These are phyloP conservation scores for Diospyros lotus DNA, from an alignment of 148 eudicot species.

Conservation along the genomic window DNA sequence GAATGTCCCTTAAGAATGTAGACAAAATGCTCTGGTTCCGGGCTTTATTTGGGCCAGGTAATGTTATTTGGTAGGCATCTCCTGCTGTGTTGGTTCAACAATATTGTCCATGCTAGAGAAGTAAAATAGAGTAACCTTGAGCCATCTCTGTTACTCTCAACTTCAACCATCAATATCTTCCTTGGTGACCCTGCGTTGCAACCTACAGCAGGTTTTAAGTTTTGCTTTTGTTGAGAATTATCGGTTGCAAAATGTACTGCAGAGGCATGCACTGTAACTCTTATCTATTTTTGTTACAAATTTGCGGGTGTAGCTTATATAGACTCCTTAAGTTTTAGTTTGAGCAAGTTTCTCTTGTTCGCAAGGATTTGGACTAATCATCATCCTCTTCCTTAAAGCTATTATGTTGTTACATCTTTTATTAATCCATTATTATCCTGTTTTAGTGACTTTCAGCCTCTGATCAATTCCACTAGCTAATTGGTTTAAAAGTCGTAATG, in stretches of 20 bases:
- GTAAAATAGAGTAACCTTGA: background rate
- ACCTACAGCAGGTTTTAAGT: too few species aligned
- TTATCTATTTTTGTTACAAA: background rate
- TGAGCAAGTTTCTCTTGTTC: background rate
- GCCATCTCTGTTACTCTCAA: background rate
- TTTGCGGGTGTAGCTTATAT: background rate
- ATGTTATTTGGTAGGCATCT: background rate
- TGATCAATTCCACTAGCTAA: background rate
- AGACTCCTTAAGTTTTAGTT: background rate
- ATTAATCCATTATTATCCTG: background rate
- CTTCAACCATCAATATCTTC: background rate
- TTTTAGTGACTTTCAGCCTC: slow-evolving; percentile 7
- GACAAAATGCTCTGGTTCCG: background rate
- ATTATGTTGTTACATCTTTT: background rate
- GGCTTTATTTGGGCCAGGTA: background rate
- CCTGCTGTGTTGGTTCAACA: background rate
- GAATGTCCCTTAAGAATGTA: slow-evolving; percentile 57
- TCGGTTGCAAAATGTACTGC: too few species aligned
- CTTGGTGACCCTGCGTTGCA: too few species aligned
- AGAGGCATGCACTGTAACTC: too few species aligned
- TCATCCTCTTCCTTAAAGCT: background rate
- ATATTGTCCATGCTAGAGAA: background rate
- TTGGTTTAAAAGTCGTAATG: background rate
- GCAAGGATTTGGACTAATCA: background rate
- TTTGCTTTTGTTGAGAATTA: too few species aligned